Evolutionary conservation across 202 grass and related monocot species (phyloP), one percentile per base, ranked within the genome.

Genomic region (Zizania palustris): DNA sequence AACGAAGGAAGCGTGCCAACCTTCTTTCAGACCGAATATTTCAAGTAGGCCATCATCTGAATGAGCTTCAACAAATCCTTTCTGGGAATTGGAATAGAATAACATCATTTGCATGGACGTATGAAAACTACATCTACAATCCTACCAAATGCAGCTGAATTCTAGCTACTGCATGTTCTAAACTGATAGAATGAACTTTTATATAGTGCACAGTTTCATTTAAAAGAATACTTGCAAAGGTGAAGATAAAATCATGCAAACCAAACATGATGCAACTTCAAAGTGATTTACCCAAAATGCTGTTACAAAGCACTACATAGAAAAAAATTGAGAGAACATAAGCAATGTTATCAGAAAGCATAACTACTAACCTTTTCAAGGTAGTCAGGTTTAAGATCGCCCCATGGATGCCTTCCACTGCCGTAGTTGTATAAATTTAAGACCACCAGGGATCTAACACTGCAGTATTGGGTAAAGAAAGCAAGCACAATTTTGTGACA

Each of bases 21-120:
- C 96, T 90, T 99, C 86, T 62, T 99, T 99, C 42, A 99, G 72
- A 60, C 96, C 96, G 85, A 99, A 99, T 85, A 99, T 95, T 90
- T 99, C 96, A 78, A 99, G 69, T 78, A 99, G 83, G 35, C 96
- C 92, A 70, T 99, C 96, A 63, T 99, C 96, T n/a, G 89, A 83
- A 79, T 79, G 92, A 81, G 92, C 96, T 86, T 99, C 85, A 69
- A 87, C 81, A 83, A 93, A 99, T 37, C 87, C 84, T 88, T 34
- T 95, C 96, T 99, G 77, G 22, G 66, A 84, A 83, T 55, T 22
- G 14, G 54, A 39, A 64, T 14, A 75, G 48, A 78, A 55, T 28
- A 63, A 59, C 12, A 41, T 84, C 60, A 72, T 42, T 71, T 75
- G 11, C 16, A 56, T 74, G 63, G 40, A 43, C 51, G 39, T 62